A percentile compares a stretch with the other conserved stretches of the same genome.
Conservation (phyloP, 1,284 basidiomycete genomes). For the Ceratobasidium sp. region DNA sequence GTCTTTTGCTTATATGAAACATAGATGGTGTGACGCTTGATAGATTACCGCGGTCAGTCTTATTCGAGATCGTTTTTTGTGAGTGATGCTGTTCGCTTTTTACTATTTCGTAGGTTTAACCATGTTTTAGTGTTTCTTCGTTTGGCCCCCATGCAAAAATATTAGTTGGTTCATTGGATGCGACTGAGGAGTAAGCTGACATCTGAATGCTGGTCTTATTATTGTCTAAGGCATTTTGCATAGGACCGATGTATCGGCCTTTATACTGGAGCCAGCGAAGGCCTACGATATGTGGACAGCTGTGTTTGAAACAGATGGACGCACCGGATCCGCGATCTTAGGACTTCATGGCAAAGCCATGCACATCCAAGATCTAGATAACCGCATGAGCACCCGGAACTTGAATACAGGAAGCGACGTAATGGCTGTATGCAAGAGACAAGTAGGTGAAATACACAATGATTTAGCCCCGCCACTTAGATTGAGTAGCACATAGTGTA, state of each 20-base stretch:
- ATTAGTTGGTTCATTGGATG: conserved; percentile 32
- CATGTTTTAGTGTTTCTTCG: conserved; percentile 17
- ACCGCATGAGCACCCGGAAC: conserved; percentile 30
- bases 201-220: not conserved
- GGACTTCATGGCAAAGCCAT: conserved; percentile 32
- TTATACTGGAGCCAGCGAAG: conserved; percentile 38
- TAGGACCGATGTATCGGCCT: conserved; percentile 34
- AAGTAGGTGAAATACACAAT: not conserved
- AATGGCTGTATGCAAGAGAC: conserved; percentile 34
- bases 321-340: conserved; percentile 33
- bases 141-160: conserved; percentile 39
- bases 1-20: not conserved
- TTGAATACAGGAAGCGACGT: conserved; percentile 38
- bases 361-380: conserved; percentile 36
- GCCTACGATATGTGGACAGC: conserved; percentile 37
- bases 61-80: conserved; percentile 38
- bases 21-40: not conserved
- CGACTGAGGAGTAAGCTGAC: conserved; percentile 15
- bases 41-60: conserved; percentile 36
- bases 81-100: not conserved
- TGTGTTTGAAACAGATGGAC: conserved; percentile 31
- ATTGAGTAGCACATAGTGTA: conserved; percentile 18
- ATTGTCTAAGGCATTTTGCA: too few species aligned
- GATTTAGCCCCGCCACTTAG: not conserved
- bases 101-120: not conserved